phyloP scores from a whole-genome alignment of 495 filamentous ascomycete genomes.

The Hyaloscypha bicolor region DNA sequence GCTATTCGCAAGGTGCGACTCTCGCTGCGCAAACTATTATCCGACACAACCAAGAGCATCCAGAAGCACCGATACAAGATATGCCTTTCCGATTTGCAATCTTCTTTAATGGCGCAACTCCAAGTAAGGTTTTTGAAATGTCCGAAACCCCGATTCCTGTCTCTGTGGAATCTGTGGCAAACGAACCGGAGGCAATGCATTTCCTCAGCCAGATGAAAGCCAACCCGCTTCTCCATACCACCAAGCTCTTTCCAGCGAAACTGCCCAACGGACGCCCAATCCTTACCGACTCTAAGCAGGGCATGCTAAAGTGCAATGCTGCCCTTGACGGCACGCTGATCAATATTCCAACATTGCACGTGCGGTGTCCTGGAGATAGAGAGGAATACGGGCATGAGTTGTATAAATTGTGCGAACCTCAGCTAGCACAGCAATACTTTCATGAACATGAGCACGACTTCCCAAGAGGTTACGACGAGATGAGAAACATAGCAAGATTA shows the following conservation, averaged over 20 bases:
- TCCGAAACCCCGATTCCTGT: not conserved
- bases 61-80: not conserved
- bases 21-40: conserved; percentile 27
- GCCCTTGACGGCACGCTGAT: conserved; percentile 5
- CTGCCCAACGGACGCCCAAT: conserved; percentile 6
- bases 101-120: conserved; percentile 11
- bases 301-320: conserved; percentile 10
- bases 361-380: conserved; percentile 9
- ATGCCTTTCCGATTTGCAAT: conserved; percentile 16
- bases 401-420: conserved; percentile 9
- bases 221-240: not conserved
- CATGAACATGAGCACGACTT: conserved; percentile 12
- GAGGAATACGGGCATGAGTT: conserved; percentile 6
- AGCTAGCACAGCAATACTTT: conserved; percentile 6
- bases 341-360: conserved; percentile 11
- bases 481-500: conserved; percentile 9
- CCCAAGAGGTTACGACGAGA: conserved; percentile 10
- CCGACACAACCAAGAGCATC: not conserved
- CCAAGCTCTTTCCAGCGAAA: not conserved
- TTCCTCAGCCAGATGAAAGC: conserved; percentile 1
- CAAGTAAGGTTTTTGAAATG: not conserved
- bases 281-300: not conserved
- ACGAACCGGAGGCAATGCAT: not conserved
- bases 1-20: conserved; percentile 43
- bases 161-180: not conserved